Evolutionary conservation across 129 eudicot genomes (phyloP).

Genomic region (Lactuca saligna): DNA sequence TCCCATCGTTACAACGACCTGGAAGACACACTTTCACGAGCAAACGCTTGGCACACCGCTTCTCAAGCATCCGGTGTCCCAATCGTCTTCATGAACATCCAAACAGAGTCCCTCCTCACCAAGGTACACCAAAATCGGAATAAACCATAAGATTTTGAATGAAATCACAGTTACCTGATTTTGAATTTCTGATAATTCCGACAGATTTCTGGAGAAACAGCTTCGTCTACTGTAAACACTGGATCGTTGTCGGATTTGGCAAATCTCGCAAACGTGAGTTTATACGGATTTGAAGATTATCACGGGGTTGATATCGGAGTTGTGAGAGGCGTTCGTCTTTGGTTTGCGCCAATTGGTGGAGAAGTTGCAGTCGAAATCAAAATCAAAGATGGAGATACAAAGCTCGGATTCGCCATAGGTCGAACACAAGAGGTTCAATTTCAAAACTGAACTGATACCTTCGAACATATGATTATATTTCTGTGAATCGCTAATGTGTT

Average conservation of each 20-base stretch:
- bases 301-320: conserved; percentile 97
- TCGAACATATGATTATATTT: neutral
- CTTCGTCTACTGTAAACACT: conserved; percentile 70
- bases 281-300: conserved; percentile 95
- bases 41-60: conserved; percentile 83
- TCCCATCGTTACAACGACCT: conserved; percentile 63
- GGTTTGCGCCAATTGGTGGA: conserved; percentile 88
- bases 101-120: conserved; percentile 93
- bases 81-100: conserved; percentile 79
- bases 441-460: neutral
- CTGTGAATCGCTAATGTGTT: neutral
- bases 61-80: conserved; percentile 87
- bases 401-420: conserved; percentile 86
- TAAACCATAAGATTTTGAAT: neutral
- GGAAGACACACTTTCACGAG: conserved; percentile 90
- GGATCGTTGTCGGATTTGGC: conserved; percentile 73
- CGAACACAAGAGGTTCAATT: conserved; percentile 79
- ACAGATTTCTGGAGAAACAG: conserved; percentile 88
- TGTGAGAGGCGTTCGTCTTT: conserved; percentile 84
- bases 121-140: conserved; percentile 51
- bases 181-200: conserved; percentile 15
- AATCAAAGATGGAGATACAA: conserved; percentile 63
- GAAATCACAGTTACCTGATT: neutral
- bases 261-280: conserved; percentile 71
- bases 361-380: conserved; percentile 68